Conservation (phyloP, 225 moss, liverwort and hornwort species). For the Straminergon stramineum region DNA sequence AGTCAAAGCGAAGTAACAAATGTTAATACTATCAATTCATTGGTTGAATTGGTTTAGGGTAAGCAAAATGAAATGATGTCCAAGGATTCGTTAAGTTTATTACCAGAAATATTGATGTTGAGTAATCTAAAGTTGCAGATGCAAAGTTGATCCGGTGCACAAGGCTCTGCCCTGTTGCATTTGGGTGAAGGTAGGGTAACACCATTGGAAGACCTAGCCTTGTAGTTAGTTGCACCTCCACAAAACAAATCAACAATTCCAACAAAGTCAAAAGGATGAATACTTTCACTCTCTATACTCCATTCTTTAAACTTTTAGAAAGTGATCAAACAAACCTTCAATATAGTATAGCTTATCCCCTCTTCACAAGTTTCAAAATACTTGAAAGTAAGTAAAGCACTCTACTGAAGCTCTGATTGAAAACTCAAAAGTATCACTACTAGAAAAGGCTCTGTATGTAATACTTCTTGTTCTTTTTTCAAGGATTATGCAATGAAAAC, state of each 20-base stretch:
- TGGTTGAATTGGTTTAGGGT: no score
- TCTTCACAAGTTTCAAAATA: neutral
- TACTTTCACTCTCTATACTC: no score
- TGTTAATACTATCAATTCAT: no score
- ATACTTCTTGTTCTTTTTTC: neutral
- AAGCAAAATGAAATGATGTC: neutral
- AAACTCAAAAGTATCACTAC: neutral
- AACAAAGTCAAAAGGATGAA: neutral
- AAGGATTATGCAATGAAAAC: neutral
- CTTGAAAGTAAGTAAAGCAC: neutral
- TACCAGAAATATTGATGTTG: constrained; percentile 13
- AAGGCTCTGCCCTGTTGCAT: constrained; percentile 33
- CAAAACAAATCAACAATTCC: neutral
- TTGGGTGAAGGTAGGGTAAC: constrained; percentile 45
- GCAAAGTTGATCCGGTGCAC: constrained; percentile 41
- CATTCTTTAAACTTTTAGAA: neutral
- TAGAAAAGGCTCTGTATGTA: neutral
- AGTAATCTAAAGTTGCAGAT: constrained; percentile 33
- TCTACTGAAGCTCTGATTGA: neutral
- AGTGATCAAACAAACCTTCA: neutral
- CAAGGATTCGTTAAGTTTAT: neutral
- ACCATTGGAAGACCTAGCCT: constrained; percentile 33
- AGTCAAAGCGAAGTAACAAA: no score
- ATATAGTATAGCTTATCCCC: neutral
- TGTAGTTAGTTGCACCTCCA: constrained; percentile 19